Evolutionary conservation across 768 basidiomycete genomes (phyloP), one percentile per base, ranked within the genome.

Genomic region (Tylopilus balloui): DNA sequence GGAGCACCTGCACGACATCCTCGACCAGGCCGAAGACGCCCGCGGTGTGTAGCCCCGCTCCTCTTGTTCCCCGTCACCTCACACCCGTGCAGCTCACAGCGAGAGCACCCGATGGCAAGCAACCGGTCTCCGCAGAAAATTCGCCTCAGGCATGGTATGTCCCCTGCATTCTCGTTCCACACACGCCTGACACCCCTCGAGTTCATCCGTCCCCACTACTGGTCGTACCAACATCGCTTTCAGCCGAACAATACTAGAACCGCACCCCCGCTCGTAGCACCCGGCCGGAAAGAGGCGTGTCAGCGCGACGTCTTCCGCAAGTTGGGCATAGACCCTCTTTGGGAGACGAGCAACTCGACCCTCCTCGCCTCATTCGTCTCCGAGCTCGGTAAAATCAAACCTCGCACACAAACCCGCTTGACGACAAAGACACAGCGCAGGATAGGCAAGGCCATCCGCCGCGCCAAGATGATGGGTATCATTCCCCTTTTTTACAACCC

Each of bases 381-480:
- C 0, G 78, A 82, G 39, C 87, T 93, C 83, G 85, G 88, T 45
- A 90, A 86, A 73, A 88, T 95, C 55, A 75, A 76, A 53, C 70
- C 73, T n/a, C 78, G 94, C 45, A 74, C 78, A 9, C 62, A 77
- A 25, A 94, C 90, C 0, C 71, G 76, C 6, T 72, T 97, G 38
- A 92, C 92, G 2, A 77, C 81, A 67, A 83, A 82, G 69, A 86
- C 72, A 47, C 94, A 96, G 66, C 78, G 90, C 37, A 75, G 75
- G 52, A 57, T 96, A 4, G 87, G 81, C 51, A 92, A 92, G 69
- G 88, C 92, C 37, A 85, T 96, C 50, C 82, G 88, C 38, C 74
- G 94, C 51, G 88, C 94, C 50, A 89, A 86, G 70, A 84, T 85
- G 77, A 93, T 95, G 88, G 94, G 94, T 34, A 63, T 91, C 48